Base-by-base conservation (phyloP, 2,329 filamentous ascomycete genomes). In the Colletotrichum eleusines region DNA sequence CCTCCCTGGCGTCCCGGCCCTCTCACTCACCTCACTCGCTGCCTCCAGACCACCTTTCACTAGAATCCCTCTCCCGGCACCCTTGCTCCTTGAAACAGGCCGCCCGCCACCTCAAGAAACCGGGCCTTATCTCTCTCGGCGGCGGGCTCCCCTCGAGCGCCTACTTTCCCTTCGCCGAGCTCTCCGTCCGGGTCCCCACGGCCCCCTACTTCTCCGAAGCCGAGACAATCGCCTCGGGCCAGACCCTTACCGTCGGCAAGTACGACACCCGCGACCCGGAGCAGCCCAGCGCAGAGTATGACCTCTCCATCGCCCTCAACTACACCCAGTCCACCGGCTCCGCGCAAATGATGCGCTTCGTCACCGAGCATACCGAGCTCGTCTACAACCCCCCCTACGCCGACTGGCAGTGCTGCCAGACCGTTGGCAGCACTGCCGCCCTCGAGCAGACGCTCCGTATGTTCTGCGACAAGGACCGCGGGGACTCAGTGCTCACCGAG, bases 351-450 rank as follows among this genome's bases (percentile, higher is more conserved):
- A 84, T 98, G 73, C 91, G 96, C 71, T 98, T 93, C 83, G 86
- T 98, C 61, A 97, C 95, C 0, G 96, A 99, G 84, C 96, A 98
- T 82, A 97, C 95, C 0, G 95, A 99, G 82, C 89, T 98, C 66
- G 90, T 97, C 20, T 93, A 94, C 80, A 87, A 89, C 72, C 95
- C 95, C 20, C 94, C 93, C 0, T 98, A 98, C 79, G 87, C 91
- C 23, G 95, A 99, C 83, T 99, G 96, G 96, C 87, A 89, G 74
- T 93, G 93, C 76, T 91, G 90, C 65, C 86, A 98, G 83, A 95
- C 91, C 2, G 88, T 95, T 50, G 96, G 95, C 63, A 96, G 91
- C 81, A 98, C 96, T 0, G 94, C 90, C 31, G 91, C 93, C 0
- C 87, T 97, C 74, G 96, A 98, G 77, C 92, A 95, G 81, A 87